Evolutionary conservation across 305 asterid species (phyloP).

Genomic region (Striga hermonthica): DNA sequence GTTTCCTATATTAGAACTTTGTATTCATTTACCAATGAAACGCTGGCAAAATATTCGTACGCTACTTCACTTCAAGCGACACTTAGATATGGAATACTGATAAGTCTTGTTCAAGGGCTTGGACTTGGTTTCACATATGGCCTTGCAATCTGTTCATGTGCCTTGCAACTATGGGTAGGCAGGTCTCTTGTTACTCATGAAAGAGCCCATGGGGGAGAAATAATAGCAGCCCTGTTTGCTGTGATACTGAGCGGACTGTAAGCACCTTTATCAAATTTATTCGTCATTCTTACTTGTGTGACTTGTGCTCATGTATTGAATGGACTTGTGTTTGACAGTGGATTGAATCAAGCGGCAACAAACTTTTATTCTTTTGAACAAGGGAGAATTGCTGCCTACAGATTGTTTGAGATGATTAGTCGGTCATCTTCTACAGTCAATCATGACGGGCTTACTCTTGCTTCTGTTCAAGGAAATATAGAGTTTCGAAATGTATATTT

Average conservation of each 20-base stretch:
- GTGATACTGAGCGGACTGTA: conserved; percentile 99
- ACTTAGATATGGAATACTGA: conserved; percentile 93
- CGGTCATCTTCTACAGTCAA: conserved; percentile 82
- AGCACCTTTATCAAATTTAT: conserved; percentile 41
- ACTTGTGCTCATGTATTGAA: conserved; percentile 21
- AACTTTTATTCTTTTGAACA: conserved; percentile 98
- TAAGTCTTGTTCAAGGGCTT: conserved; percentile 99
- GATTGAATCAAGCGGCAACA: conserved; percentile 99
- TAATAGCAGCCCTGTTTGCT: conserved; percentile 88
- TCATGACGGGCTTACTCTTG: conserved; percentile 82
- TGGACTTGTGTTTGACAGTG: conserved; percentile 50
- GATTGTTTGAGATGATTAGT: conserved; percentile 96
- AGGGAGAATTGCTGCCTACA: conserved; percentile 99
- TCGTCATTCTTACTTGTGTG: conserved; percentile 27
- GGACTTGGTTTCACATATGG: conserved; percentile 99
- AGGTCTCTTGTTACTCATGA: conserved; percentile 71
- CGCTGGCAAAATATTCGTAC: conserved; percentile 95
- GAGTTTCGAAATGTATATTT: conserved; percentile 99
- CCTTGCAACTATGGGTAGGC: conserved; percentile 99
- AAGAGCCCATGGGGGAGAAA: conserved; percentile 93
- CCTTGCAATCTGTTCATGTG: conserved; percentile 99
- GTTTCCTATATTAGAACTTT: conserved; percentile 90
- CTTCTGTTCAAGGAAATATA: conserved; percentile 92
- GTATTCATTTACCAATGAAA: conserved; percentile 93
- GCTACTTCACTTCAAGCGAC: conserved; percentile 99